Evolutionary conservation across 2,329 filamentous ascomycete genomes (phyloP).

Genomic region (Aureobasidium sp.): DNA sequence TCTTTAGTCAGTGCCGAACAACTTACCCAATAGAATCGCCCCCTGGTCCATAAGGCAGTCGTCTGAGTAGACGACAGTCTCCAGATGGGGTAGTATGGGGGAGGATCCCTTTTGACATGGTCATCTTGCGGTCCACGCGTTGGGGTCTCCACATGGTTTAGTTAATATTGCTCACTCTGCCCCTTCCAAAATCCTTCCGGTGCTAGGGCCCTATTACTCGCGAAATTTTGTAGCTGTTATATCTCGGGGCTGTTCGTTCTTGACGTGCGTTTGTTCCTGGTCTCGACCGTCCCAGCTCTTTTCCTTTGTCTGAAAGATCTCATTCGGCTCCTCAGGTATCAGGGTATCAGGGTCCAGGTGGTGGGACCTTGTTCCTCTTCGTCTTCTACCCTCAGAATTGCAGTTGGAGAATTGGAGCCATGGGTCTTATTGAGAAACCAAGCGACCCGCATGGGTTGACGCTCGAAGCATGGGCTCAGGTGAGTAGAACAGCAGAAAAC

Average conservation of each 20-base stretch:
- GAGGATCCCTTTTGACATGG: conserved; percentile 1
- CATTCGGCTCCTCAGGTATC: no score
- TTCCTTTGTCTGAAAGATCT: conserved; percentile 12
- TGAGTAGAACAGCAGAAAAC: not conserved
- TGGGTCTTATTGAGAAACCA: conserved; percentile 18
- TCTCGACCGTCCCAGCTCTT: not conserved
- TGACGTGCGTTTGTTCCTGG: not conserved
- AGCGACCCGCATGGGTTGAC: conserved; percentile 18
- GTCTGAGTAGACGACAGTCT: conserved; percentile 1
- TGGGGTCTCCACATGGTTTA: conserved; percentile 2
- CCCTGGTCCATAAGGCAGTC: not conserved
- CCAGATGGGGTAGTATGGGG: conserved; percentile 5
- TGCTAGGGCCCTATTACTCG: not conserved
- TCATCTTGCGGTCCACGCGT: not conserved
- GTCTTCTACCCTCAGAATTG: not conserved
- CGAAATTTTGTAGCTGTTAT: not conserved
- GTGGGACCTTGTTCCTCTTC: no score
- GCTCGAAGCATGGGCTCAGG: conserved; percentile 21
- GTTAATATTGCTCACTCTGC: conserved; percentile 2
- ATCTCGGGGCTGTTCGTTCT: not conserved
- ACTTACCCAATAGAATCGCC: conserved; percentile 1
- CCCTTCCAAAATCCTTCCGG: conserved; percentile 4
- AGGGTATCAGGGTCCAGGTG: no score
- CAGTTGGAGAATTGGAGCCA: not conserved
- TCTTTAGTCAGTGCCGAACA: conserved; percentile 2